phyloP scores from a whole-genome alignment of 176 grass and related monocot species.

The Carex littledalei region DNA sequence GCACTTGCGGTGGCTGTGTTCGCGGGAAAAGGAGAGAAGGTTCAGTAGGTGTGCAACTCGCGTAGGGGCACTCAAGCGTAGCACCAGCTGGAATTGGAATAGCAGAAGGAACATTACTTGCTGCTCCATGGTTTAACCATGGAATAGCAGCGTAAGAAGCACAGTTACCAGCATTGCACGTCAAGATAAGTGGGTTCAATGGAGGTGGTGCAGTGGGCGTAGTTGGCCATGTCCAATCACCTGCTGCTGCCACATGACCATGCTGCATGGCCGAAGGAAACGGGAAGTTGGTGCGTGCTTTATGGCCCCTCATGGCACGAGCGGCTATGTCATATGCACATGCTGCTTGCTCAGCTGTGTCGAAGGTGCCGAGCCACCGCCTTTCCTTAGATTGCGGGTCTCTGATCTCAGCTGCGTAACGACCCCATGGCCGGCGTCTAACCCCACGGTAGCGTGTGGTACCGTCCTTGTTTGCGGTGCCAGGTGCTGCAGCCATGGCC shows the following conservation, averaged over 20 bases:
- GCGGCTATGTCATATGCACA: constrained; percentile 94
- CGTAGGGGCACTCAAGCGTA: not conserved
- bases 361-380: constrained; percentile 92
- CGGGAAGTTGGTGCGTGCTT: constrained; percentile 98
- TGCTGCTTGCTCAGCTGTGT: constrained; percentile 95
- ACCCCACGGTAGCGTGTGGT: constrained; percentile 72
- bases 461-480: not conserved
- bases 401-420: constrained; percentile 92
- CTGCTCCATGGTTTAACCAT: constrained; percentile 4
- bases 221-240: constrained; percentile 34
- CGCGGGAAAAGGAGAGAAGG: not conserved
- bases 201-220: not conserved
- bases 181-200: not conserved
- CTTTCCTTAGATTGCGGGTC: constrained; percentile 85
- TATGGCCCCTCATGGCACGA: constrained; percentile 80
- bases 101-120: not conserved
- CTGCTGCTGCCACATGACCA: not conserved
- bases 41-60: not conserved
- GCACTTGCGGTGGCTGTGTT: not conserved
- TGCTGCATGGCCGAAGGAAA: constrained; percentile 3
- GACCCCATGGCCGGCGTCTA: constrained; percentile 82
- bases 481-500: not conserved
- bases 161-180: constrained; percentile 35
- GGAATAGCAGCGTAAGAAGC: constrained; percentile 32
- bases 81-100: constrained; percentile 9